A percentile compares a stretch with the other conserved stretches of the same genome.
Evolutionary conservation across 192 early-diverging fungal genomes (phyloP).

Genomic region (Coemansia umbellata): DNA sequence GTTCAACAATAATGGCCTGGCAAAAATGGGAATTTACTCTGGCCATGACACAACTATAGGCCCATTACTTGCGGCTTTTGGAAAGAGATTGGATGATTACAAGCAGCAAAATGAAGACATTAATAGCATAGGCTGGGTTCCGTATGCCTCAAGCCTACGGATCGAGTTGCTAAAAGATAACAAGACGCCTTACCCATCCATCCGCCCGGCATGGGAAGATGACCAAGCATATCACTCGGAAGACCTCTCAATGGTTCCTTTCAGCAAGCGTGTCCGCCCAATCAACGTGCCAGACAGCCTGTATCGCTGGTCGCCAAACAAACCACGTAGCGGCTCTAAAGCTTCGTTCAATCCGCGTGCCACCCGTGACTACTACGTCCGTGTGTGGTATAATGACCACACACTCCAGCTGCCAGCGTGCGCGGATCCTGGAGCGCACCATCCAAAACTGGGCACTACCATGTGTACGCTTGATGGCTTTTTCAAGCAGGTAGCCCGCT

Average conservation of each 20-base stretch:
- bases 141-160: constrained; percentile 34
- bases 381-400: constrained; percentile 48
- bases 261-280: constrained; percentile 26
- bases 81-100: constrained; percentile 3
- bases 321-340: not conserved
- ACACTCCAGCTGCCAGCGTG: constrained; percentile 38
- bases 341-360: constrained; percentile 23
- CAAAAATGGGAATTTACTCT: constrained; percentile 44
- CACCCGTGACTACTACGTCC: constrained; percentile 45
- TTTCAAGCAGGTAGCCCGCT: constrained; percentile 43
- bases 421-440: constrained; percentile 46
- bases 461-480: constrained; percentile 52
- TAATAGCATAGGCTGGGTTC: constrained; percentile 25
- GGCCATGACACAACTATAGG: constrained; percentile 49
- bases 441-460: constrained; percentile 22
- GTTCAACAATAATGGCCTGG: not conserved
- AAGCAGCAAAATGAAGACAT: not conserved
- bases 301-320: constrained; percentile 25
- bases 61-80: constrained; percentile 35
- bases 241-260: constrained; percentile 17
- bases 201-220: constrained; percentile 36
- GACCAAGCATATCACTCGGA: constrained; percentile 15
- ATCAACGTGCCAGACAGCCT: constrained; percentile 29
- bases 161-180: constrained; percentile 45
- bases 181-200: constrained; percentile 15